Evolutionary conservation across 768 basidiomycete genomes (phyloP).

Genomic region (Roridomyces roridus): DNA sequence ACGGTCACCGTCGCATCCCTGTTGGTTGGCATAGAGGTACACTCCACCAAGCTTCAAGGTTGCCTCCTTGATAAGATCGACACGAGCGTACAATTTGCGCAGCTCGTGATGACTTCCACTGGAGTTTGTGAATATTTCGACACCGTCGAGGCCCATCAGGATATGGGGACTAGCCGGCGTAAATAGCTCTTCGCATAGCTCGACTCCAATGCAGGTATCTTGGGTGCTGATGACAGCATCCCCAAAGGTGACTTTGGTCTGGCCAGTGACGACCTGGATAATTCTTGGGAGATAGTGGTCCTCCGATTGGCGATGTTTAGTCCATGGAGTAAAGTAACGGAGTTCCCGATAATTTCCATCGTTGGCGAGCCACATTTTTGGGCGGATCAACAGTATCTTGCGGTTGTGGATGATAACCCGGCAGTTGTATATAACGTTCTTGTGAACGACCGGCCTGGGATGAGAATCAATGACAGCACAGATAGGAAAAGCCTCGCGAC

Average conservation of each 20-base stretch:
- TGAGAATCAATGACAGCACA: neutral
- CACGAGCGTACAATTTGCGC: slow-evolving; percentile 89
- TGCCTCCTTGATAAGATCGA: slow-evolving; percentile 96
- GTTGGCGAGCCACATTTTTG: slow-evolving; percentile 99
- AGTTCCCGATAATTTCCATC: slow-evolving; percentile 95
- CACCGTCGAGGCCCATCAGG: slow-evolving; percentile 96
- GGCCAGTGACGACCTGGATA: slow-evolving; percentile 86
- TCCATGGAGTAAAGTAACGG: slow-evolving; percentile 94
- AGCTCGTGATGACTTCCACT: slow-evolving; percentile 98
- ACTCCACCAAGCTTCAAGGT: slow-evolving; percentile 91
- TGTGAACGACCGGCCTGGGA: slow-evolving; percentile 92
- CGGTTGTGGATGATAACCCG: slow-evolving; percentile 87
- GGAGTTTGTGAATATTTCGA: slow-evolving; percentile 99
- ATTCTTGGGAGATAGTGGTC: slow-evolving; percentile 92
- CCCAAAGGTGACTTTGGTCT: slow-evolving; percentile 94
- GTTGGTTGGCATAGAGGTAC: slow-evolving; percentile 98
- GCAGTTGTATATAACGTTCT: slow-evolving; percentile 98
- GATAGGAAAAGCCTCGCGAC: slow-evolving; percentile 29
- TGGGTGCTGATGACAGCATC: slow-evolving; percentile 92
- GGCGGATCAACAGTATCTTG: slow-evolving; percentile 91
- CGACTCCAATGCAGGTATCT: slow-evolving; percentile 96
- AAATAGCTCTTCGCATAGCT: slow-evolving; percentile 97
- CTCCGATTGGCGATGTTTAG: slow-evolving; percentile 87
- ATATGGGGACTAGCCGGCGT: slow-evolving; percentile 98
- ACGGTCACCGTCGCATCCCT: slow-evolving; percentile 98